Conservation (phyloP, 352 stramenopile genomes). For the Phytophthora meadii region DNA sequence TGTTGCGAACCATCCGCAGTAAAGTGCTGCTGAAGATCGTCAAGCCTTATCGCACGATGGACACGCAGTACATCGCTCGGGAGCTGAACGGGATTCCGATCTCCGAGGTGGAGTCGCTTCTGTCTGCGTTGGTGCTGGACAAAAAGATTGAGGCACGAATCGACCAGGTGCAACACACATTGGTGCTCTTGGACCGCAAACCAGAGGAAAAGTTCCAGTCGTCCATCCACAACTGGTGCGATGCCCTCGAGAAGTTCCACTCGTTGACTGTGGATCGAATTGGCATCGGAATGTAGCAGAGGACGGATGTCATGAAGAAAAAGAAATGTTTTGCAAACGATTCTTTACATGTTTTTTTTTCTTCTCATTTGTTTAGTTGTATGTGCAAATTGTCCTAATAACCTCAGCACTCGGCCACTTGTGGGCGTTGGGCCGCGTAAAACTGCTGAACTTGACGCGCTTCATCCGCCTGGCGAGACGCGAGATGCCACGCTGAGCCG, state of each 20-base stretch:
- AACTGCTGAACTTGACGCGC: slow-evolving; percentile 66
- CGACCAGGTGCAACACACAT: slow-evolving; percentile 89
- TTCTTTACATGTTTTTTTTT: slow-evolving; percentile 18
- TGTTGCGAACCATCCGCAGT: slow-evolving; percentile 94
- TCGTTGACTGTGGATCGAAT: slow-evolving; percentile 70
- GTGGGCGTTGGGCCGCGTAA: slow-evolving; percentile 46
- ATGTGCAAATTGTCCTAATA: slow-evolving; percentile 34
- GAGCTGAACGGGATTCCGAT: slow-evolving; percentile 94
- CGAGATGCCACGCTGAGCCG: slow-evolving; percentile 58
- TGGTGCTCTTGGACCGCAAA: slow-evolving; percentile 75
- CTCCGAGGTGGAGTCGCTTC: slow-evolving; percentile 92
- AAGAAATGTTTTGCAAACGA: slow-evolving; percentile 24
- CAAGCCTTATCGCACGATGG: slow-evolving; percentile 94
- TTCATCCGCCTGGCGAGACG: slow-evolving; percentile 60
- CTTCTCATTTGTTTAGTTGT: slow-evolving; percentile 21
- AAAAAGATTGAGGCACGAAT: slow-evolving; percentile 92
- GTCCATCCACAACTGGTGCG: slow-evolving; percentile 68
- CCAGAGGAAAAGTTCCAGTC: slow-evolving; percentile 77
- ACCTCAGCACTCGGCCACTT: slow-evolving; percentile 37
- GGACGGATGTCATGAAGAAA: not conserved
- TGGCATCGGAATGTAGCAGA: slow-evolving; percentile 45
- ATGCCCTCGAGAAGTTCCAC: slow-evolving; percentile 76
- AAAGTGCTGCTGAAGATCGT: slow-evolving; percentile 96
- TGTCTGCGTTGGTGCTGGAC: slow-evolving; percentile 94
- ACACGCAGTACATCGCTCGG: slow-evolving; percentile 89